These are phyloP conservation scores for Paramecium tetraurelia DNA, from an alignment of 73 alveolate genomes.

Conservation along the genomic window DNA sequence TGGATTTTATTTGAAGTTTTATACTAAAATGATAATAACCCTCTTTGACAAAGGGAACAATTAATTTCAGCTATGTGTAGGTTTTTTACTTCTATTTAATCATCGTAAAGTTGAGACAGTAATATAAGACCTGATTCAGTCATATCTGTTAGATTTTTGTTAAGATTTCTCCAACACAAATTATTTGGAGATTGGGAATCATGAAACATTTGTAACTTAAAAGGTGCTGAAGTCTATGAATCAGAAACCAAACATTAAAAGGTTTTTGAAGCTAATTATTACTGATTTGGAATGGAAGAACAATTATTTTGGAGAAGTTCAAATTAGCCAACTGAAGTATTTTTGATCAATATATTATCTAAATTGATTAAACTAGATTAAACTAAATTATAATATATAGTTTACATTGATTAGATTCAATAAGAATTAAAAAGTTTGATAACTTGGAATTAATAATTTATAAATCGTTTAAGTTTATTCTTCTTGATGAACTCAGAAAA, in stretches of 20 bases:
- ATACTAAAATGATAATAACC: background rate
- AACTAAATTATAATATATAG: background rate
- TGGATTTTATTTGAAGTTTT: background rate
- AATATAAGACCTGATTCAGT: background rate
- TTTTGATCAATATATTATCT: background rate
- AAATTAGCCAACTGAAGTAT: background rate
- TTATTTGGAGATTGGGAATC: background rate
- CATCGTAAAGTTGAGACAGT: background rate
- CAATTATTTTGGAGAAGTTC: background rate
- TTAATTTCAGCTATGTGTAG: background rate
- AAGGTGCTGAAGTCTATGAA: background rate
- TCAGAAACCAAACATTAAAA: background rate
- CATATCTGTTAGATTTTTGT: background rate
- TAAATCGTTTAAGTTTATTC: background rate
- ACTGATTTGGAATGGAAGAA: background rate
- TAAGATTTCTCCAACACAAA: background rate
- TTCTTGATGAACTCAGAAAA: background rate
- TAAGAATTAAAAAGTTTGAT: background rate
- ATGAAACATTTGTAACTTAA: background rate
- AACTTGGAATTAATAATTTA: background rate
- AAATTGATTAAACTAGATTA: background rate
- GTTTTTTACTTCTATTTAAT: background rate
- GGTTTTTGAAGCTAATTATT: background rate
- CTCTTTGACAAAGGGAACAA: background rate
- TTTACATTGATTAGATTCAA: background rate